Percentiles rank a stretch among this genome's conserved stretches.
These are phyloP conservation scores for Erodium maritimum DNA, from an alignment of 345 rosid genomes.

Conservation along the genomic window DNA sequence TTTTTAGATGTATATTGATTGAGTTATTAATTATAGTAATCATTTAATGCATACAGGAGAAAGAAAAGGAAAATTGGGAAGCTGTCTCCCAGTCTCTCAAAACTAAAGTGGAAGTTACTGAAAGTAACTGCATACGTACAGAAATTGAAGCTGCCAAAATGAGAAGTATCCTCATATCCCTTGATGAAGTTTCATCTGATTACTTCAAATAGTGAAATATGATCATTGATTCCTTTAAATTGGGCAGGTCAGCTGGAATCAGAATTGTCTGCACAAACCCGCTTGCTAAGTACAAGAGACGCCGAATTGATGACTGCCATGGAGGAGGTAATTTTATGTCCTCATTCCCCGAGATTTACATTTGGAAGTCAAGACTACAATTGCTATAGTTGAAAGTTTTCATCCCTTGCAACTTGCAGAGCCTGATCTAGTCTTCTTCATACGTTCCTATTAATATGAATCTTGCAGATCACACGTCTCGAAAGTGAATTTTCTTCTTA, in stretches of 20 bases:
- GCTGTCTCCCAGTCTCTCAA: constrained; percentile 55
- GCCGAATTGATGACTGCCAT: constrained; percentile 58
- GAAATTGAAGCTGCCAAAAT: constrained; percentile 85
- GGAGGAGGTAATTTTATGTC: constrained; percentile 51
- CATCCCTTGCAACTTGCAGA: neutral
- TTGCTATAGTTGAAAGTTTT: neutral
- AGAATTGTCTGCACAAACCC: constrained; percentile 67
- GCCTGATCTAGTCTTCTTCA: constrained; percentile 9
- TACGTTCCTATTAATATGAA: neutral
- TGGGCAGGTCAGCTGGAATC: constrained; percentile 86
- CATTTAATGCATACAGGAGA: constrained; percentile 46
- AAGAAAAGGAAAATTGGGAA: constrained; percentile 80
- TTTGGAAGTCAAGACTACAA: neutral
- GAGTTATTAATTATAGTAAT: constrained; percentile 3
- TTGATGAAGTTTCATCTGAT: constrained; percentile 6
- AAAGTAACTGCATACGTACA: constrained; percentile 72
- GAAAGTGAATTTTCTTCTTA: constrained; percentile 87
- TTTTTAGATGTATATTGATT: no score
- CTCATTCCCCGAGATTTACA: neutral
- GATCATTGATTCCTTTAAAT: neutral
- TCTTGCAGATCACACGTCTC: constrained; percentile 60
- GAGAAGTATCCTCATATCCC: constrained; percentile 42
- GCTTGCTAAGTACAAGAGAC: constrained; percentile 54
- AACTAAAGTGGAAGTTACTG: constrained; percentile 66
- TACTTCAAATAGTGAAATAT: constrained; percentile 4